Base-by-base conservation (phyloP, 2,329 filamentous ascomycete species). In the Aureobasidium sp. region DNA sequence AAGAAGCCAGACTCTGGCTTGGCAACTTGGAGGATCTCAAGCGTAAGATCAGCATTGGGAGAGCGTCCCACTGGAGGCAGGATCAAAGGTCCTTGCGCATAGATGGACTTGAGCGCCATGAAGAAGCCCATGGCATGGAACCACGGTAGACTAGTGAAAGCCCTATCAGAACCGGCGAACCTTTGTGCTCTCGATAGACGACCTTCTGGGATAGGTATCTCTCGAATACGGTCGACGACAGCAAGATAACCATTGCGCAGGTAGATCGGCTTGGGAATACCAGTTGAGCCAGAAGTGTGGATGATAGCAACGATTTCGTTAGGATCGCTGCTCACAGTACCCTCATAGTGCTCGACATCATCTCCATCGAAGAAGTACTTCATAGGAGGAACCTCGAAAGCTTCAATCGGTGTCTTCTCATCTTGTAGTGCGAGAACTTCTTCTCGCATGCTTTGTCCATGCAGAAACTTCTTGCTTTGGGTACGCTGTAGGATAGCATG, bases 211-310 rank as follows among this genome's bases (percentile, higher is more conserved):
- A 69, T 67, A 0, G 74, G 72, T 0, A 77, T 67, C 1, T 75
- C 63, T 11, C 71, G 67, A 1, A 76, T 66, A 0, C 73, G 72
- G 65, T 79, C 76, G 68, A 75, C 70, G 0, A 73, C 72, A 0
- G 68, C 68, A 14, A 75, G 54, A 27, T 69, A 64, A 11, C 65
- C 68, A 63, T 79, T 71, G 4, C 72, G 70, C 65, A 70, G 70
- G 1, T 66, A 57, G n/a, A 78, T 73, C 0, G 74, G 75, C 56
- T 78, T 78, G 1, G 75, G 76, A 0, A 75, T 61, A 2, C 77
- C 76, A 2, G 77, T 79, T 1, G 73, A 72, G 1, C 77, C 77
- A 3, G 75, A 78, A 0, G 77, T 78, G 53, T 79, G 77, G 0
- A 77, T 59, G 29, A 74, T 69, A 29, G 73, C 70, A 5, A 77